A percentile compares a stretch with the other conserved stretches of the same genome.
Evolutionary conservation across 2,329 filamentous ascomycete genomes (phyloP).

Genomic region (Beauveria sp.): DNA sequence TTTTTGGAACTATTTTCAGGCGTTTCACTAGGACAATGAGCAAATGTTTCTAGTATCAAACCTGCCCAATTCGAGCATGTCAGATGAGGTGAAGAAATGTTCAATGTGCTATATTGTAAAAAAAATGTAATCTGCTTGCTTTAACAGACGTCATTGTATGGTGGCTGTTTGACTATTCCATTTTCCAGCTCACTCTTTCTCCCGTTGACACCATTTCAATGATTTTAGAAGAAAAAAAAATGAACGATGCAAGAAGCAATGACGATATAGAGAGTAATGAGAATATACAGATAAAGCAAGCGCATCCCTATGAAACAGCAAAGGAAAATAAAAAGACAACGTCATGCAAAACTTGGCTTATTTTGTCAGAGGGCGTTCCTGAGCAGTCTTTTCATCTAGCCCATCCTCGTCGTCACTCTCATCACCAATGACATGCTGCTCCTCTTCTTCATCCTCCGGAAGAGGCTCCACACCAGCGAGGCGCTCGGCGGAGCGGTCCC

Average conservation of each 20-base stretch:
- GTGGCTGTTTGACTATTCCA: too few relatives aligned
- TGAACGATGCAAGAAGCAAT: background rate
- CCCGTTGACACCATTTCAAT: too few relatives aligned
- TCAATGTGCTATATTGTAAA: background rate
- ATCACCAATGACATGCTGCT: conserved; percentile 45
- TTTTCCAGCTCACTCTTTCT: too few relatives aligned
- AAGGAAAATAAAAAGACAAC: background rate
- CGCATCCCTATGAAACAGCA: background rate
- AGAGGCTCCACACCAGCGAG: conserved; percentile 15
- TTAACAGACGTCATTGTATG: too few relatives aligned
- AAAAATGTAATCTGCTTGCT: background rate
- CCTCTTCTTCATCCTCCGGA: conserved; percentile 30
- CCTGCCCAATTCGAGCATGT: too few relatives aligned
- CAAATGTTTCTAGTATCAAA: background rate
- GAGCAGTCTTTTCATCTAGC: background rate
- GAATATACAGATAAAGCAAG: background rate
- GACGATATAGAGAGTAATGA: background rate
- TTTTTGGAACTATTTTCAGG: background rate
- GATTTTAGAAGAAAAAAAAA: background rate
- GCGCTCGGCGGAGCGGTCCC: conserved; percentile 28
- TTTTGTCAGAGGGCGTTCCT: background rate
- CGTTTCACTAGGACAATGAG: background rate
- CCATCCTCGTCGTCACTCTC: conserved; percentile 31
- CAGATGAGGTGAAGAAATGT: too few relatives aligned
- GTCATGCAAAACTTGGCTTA: background rate